A percentile compares a stretch with the other conserved stretches of the same genome.
These are phyloP conservation scores for Allium cepa DNA, from an alignment of 106 monocot genomes.

Conservation along the genomic window DNA sequence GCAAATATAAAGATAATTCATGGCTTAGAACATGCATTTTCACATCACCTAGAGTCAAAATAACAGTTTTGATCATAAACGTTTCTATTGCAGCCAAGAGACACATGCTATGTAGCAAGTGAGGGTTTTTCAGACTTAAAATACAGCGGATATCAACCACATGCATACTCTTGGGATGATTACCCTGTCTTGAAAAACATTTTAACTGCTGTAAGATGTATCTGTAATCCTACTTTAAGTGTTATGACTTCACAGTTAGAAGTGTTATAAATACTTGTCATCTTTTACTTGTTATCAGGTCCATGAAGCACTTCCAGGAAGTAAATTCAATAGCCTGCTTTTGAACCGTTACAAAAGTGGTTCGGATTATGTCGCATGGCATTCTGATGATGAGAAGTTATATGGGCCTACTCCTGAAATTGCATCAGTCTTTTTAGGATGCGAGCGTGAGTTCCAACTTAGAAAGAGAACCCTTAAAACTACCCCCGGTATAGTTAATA, in stretches of 20 bases:
- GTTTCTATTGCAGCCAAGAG: slow-evolving; percentile 69
- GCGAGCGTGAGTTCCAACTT: slow-evolving; percentile 80
- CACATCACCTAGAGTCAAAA: not conserved
- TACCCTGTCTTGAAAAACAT: slow-evolving; percentile 82
- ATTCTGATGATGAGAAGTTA: slow-evolving; percentile 91
- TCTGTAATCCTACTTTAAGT: not conserved
- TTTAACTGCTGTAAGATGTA: slow-evolving; percentile 44
- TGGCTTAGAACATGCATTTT: too few relatives aligned
- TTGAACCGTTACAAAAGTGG: slow-evolving; percentile 69
- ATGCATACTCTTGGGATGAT: slow-evolving; percentile 82
- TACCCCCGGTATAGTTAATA: slow-evolving; percentile 28
- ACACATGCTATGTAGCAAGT: slow-evolving; percentile 81
- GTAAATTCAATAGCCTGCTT: slow-evolving; percentile 66
- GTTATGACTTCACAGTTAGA: not conserved
- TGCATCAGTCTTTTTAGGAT: slow-evolving; percentile 90
- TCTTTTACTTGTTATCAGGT: slow-evolving; percentile 28
- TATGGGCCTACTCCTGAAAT: slow-evolving; percentile 94
- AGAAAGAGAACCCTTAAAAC: slow-evolving; percentile 49
- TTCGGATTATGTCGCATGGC: slow-evolving; percentile 89
- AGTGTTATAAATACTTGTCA: not conserved
- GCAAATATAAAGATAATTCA: too few relatives aligned
- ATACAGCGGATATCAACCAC: slow-evolving; percentile 93
- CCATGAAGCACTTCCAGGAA: slow-evolving; percentile 86
- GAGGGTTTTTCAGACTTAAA: slow-evolving; percentile 62
- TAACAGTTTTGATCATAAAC: not conserved